A percentile compares a stretch with the other conserved stretches of the same genome.
These are phyloP conservation scores for Venturia asperata DNA, from an alignment of 2,329 filamentous ascomycete genomes.

Conservation along the genomic window DNA sequence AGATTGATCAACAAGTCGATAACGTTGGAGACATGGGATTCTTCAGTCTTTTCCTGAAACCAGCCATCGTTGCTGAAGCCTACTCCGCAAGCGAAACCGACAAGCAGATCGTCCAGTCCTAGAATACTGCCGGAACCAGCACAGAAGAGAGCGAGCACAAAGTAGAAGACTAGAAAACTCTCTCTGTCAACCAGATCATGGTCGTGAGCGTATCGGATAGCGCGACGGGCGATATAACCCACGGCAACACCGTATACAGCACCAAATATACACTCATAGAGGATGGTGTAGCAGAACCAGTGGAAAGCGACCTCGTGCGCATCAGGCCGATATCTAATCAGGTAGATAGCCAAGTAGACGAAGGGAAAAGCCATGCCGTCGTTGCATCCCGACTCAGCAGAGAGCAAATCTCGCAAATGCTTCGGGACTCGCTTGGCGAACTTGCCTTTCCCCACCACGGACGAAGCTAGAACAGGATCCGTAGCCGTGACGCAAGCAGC, in stretches of 20 bases:
- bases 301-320: conserved; percentile 66
- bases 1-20: conserved; percentile 96
- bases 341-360: conserved; percentile 83
- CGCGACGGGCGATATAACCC: conserved; percentile 83
- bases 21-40: conserved; percentile 97
- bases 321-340: conserved; percentile 71
- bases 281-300: conserved; percentile 81
- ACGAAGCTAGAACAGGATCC: conserved; percentile 92
- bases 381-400: conserved; percentile 96
- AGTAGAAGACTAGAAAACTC: conserved; percentile 98
- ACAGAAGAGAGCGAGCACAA: conserved; percentile 90
- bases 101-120: conserved; percentile 85
- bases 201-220: conserved; percentile 81
- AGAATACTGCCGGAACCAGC: conserved; percentile 87
- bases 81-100: conserved; percentile 93
- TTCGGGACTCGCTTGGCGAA: conserved; percentile 97
- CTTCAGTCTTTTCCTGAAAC: conserved; percentile 97
- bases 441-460: conserved; percentile 97
- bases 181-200: conserved; percentile 86
- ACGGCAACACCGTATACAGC: conserved; percentile 79
- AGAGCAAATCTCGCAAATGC: conserved; percentile 90
- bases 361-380: conserved; percentile 99
- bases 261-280: conserved; percentile 95
- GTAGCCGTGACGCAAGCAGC: conserved; percentile 95
- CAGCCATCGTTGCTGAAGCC: conserved; percentile 99